These are phyloP conservation scores for Fusarium kyushuense DNA, from an alignment of 2,329 filamentous ascomycete genomes.

Conservation along the genomic window DNA sequence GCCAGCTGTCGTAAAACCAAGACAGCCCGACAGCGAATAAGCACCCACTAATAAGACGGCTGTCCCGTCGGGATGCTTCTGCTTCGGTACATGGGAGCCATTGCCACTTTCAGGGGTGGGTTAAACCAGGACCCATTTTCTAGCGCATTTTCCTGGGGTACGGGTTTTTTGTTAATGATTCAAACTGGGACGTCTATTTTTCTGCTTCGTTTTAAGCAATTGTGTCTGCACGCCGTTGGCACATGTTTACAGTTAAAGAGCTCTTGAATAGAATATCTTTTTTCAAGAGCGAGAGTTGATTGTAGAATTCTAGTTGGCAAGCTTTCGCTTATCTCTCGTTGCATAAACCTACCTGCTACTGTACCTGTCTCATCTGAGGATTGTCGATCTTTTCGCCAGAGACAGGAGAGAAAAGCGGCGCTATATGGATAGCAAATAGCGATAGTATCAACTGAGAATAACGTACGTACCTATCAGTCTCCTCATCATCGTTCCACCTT, in stretches of 20 bases:
- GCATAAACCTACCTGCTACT: conserved; percentile 2
- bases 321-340: conserved; percentile 15
- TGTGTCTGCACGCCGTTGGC: background rate
- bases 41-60: conserved; percentile 26
- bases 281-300: background rate
- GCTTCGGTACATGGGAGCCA: conserved; percentile 15
- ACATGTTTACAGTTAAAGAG: background rate
- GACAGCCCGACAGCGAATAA: background rate
- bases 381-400: conserved; percentile 35
- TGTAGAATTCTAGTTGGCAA: background rate
- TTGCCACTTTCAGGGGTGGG: conserved; percentile 41
- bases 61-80: conserved; percentile 28
- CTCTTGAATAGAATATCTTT: background rate
- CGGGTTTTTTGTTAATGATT: conserved; percentile 24
- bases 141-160: conserved; percentile 42
- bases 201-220: conserved; percentile 14
- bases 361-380: conserved; percentile 16
- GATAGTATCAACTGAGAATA: too few relatives aligned
- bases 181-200: conserved; percentile 1
- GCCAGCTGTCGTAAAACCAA: conserved; percentile 28
- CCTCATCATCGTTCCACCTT: conserved; percentile 35
- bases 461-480: too few relatives aligned
- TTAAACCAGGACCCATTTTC: conserved; percentile 39
- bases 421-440: background rate
- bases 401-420: conserved; percentile 26